phyloP scores from a whole-genome alignment of 495 filamentous ascomycete genomes.

The Penicillium chermesinum region DNA sequence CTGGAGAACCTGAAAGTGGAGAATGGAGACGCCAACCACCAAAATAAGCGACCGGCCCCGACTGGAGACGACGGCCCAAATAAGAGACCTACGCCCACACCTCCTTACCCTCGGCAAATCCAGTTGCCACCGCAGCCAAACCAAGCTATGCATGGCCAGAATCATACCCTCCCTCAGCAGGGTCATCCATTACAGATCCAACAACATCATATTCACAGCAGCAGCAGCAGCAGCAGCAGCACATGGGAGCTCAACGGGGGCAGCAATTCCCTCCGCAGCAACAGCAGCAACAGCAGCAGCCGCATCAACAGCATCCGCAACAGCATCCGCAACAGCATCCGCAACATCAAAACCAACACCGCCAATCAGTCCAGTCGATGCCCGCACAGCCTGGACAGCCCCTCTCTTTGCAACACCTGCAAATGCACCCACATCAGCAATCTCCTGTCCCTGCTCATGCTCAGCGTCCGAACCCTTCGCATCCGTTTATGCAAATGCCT shows the following conservation, averaged over 20 bases:
- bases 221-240: slow-evolving; percentile 14
- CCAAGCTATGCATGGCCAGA: slow-evolving; percentile 2
- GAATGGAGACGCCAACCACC: slow-evolving; percentile 15
- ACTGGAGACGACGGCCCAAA: slow-evolving; percentile 27
- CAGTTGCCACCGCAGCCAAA: slow-evolving; percentile 6
- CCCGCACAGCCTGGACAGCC: slow-evolving; percentile 16
- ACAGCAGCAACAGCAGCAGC: too few species aligned
- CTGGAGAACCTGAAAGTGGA: slow-evolving; percentile 2
- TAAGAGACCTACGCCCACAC: slow-evolving; percentile 31
- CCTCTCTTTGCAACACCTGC: slow-evolving; percentile 22
- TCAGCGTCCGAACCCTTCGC: slow-evolving; percentile 11
- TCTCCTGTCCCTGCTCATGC: slow-evolving; percentile 12
- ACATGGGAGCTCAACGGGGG: slow-evolving; percentile 10
- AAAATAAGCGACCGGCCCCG: slow-evolving; percentile 23
- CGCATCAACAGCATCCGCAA: too few species aligned
- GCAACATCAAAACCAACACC: slow-evolving; percentile 6
- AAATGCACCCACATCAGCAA: slow-evolving; percentile 25
- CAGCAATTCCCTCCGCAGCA: slow-evolving; percentile 11
- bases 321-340: too few species aligned
- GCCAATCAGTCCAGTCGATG: slow-evolving; percentile 3
- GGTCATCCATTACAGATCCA: not conserved
- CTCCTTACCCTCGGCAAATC: slow-evolving; percentile 18
- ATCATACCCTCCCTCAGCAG: slow-evolving; percentile 6
- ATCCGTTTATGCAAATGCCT: slow-evolving; percentile 23
- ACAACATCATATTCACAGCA: slow-evolving; percentile 13